Evolutionary conservation across 2,329 filamentous ascomycete species (phyloP), one percentile per base, ranked within the genome.

Genomic region (Calycina marina): DNA sequence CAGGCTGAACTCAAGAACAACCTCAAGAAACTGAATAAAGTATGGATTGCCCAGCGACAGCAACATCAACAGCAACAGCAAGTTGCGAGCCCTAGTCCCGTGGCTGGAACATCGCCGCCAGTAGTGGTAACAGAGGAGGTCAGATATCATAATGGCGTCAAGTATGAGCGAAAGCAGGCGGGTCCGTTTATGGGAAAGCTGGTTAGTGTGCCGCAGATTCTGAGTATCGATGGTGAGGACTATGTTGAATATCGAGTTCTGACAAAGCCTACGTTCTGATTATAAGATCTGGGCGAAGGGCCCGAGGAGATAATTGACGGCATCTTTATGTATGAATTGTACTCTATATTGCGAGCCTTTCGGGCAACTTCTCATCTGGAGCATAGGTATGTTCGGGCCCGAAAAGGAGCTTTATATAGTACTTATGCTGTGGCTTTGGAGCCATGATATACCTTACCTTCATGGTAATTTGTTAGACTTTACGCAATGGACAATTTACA

Each of bases 201-300:
- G n/a, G 70, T 73, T 17, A 72, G 67, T 28, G 63, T 69, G 38
- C 67, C 71, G 4, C 65, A 63, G 6, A 69, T 77, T 14, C 63
- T 77, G 44, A 73, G 58, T 29, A 77, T 77, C 37, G 70, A 77
- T 37, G 72, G 71, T 14, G 72, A 77, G 47, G 72, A 77, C 40
- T 77, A 72, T 38, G 70, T 77, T 18, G 72, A 77, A 49, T 77
- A 77, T 41, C 63, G 72, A 2, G 69, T 77, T 2, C 60, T 77
- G 15, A 74, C 67, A 1, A 76, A 73, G 53, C 69, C 70, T 0
- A 65, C 61, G 0, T 76, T 76, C 45, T 75, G 24, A 14, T n/a
- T 36, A n/a, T n/a, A n/a, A n/a, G n/a, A n/a, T n/a, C n/a, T n/a
- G n/a, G n/a, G n/a, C n/a, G n/a, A n/a, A n/a, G n/a, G n/a, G n/a